Evolutionary conservation across 345 rosid genomes (phyloP).

Genomic region (Populus alba): DNA sequence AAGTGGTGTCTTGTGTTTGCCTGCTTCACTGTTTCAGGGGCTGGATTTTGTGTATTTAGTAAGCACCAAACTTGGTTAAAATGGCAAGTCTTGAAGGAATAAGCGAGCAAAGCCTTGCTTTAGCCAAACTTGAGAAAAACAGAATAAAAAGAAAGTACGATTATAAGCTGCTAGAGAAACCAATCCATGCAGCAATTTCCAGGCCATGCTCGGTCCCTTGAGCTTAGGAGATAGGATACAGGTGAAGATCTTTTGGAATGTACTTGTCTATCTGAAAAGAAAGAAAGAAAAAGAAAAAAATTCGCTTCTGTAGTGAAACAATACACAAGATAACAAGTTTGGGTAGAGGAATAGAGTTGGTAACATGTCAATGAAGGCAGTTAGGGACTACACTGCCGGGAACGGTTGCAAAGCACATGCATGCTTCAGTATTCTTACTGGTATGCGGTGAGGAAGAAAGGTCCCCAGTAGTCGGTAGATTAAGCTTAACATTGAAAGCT

Average conservation of each 20-base stretch:
- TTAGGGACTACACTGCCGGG: not conserved
- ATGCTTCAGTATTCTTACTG: slow-evolving; percentile 6
- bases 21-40: no score
- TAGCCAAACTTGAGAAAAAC: not conserved
- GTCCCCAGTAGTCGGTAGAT: not conserved
- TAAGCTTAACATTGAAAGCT: not conserved
- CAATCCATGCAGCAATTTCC: not conserved
- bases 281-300: not conserved
- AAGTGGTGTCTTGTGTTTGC: no score
- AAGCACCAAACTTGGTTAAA: not conserved
- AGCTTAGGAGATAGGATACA: not conserved
- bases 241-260: not conserved
- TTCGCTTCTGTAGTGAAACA: not conserved
- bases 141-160: not conserved
- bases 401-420: slow-evolving; percentile 21
- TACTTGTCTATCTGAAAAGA: no score
- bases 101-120: not conserved
- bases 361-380: slow-evolving; percentile 19
- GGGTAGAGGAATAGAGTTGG: slow-evolving; percentile 9
- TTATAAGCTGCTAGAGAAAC: not conserved
- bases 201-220: not conserved
- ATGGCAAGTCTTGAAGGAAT: not conserved
- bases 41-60: no score
- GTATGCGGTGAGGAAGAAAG: not conserved
- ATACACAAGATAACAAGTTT: slow-evolving; percentile 7